Conservation (phyloP, 768 basidiomycete species). For the Leccinellum rugosiceps region DNA sequence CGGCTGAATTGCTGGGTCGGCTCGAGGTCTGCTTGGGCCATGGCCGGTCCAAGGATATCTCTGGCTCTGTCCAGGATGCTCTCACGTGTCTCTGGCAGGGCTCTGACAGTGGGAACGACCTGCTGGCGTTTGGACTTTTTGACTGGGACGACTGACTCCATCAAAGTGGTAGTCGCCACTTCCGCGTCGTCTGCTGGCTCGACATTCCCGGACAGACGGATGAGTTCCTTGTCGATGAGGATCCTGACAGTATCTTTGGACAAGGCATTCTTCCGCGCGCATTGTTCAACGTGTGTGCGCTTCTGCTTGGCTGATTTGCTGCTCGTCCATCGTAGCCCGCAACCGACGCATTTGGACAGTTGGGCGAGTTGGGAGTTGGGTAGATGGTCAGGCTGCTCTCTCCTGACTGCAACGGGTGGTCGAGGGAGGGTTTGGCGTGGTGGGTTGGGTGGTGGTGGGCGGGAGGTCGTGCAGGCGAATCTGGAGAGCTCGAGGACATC, state of each 20-base stretch:
- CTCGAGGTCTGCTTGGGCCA: constrained; percentile 5
- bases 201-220: constrained; percentile 2
- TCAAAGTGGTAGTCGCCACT: constrained; percentile 36
- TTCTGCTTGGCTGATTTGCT: constrained; percentile 65
- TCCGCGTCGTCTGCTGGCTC: neutral
- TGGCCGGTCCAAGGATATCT: constrained; percentile 28
- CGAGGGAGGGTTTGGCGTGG: constrained; percentile 1
- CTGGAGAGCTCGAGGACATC: constrained; percentile 24
- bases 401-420: constrained; percentile 3
- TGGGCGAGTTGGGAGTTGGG: constrained; percentile 45
- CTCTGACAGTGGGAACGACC: constrained; percentile 42
- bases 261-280: constrained; percentile 59
- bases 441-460: neutral
- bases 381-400: constrained; percentile 32
- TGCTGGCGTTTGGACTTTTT: constrained; percentile 42
- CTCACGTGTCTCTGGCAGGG: constrained; percentile 44
- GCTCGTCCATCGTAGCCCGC: constrained; percentile 65
- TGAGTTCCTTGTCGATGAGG: constrained; percentile 51
- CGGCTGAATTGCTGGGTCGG: constrained; percentile 34
- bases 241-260: constrained; percentile 51
- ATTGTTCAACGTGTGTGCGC: constrained; percentile 60
- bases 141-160: constrained; percentile 54
- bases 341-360: constrained; percentile 60
- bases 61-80: constrained; percentile 39
- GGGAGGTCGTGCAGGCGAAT: constrained; percentile 36